These are phyloP conservation scores for Arthroderma sp. DNA, from an alignment of 2,329 filamentous ascomycete genomes.

Conservation along the genomic window DNA sequence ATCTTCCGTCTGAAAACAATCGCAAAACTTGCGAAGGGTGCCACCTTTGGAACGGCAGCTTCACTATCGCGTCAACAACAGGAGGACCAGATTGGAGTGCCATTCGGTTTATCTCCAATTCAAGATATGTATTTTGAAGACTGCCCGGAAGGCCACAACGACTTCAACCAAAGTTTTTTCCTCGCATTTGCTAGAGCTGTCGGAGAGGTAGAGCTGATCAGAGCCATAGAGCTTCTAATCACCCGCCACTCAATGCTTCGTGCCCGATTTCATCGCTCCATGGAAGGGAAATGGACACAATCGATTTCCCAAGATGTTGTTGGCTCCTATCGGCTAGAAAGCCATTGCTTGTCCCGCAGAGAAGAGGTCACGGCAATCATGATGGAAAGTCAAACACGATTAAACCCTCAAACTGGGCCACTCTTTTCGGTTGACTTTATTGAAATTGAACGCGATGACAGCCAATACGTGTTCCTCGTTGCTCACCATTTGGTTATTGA, in stretches of 20 bases:
- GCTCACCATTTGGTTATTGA: conserved; percentile 31
- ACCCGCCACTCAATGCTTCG: conserved; percentile 30
- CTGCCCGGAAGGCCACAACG: conserved; percentile 24
- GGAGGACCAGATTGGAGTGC: conserved; percentile 19
- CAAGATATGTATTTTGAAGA: conserved; percentile 29
- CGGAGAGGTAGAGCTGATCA: conserved; percentile 17
- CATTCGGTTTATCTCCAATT: conserved; percentile 28
- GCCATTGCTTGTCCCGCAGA: conserved; percentile 16
- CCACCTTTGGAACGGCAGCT: not conserved
- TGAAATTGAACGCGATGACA: conserved; percentile 21
- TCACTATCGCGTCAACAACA: conserved; percentile 18
- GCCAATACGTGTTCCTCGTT: conserved; percentile 25
- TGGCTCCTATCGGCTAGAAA: conserved; percentile 21
- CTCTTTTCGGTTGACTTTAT: conserved; percentile 35
- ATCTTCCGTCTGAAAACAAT: conserved; percentile 9
- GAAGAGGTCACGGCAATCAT: conserved; percentile 19
- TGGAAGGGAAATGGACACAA: conserved; percentile 18
- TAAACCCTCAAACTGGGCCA: conserved; percentile 29
- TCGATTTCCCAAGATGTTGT: conserved; percentile 22
- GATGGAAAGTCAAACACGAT: conserved; percentile 23
- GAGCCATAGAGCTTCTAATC: conserved; percentile 24
- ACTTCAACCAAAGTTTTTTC: conserved; percentile 31
- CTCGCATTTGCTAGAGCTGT: conserved; percentile 22
- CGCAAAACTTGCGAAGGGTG: not conserved
- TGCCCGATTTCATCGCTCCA: conserved; percentile 21